These are phyloP conservation scores for Coemansia sp. DNA, from an alignment of 192 early-diverging fungal species.

Conservation along the genomic window DNA sequence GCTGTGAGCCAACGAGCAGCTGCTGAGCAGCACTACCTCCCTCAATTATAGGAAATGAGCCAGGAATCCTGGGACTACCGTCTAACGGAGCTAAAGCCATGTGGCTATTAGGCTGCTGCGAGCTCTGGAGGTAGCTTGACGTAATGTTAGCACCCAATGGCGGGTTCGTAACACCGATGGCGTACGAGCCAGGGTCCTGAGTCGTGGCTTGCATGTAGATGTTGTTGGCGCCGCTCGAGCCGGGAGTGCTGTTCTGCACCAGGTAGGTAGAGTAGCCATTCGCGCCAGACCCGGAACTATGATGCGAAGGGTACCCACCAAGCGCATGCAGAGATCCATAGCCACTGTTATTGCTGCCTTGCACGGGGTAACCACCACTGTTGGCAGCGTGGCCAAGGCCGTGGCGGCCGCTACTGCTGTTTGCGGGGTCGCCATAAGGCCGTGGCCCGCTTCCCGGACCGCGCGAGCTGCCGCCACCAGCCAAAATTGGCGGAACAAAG, in stretches of 20 bases:
- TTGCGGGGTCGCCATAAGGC: constrained; percentile 13
- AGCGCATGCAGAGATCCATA: constrained; percentile 13
- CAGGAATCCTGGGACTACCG: constrained; percentile 14
- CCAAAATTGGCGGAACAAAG: constrained; percentile 27
- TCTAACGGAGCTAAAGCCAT: background rate
- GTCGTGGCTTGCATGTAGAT: background rate
- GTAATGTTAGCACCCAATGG: no score
- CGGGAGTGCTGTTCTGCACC: background rate
- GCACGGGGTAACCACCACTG: constrained; percentile 9
- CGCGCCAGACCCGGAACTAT: constrained; percentile 12
- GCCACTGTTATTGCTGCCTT: constrained; percentile 10
- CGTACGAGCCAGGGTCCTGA: background rate
- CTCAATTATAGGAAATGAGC: constrained; percentile 22
- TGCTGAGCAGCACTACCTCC: constrained; percentile 4
- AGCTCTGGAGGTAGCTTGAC: background rate
- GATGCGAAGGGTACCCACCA: constrained; percentile 12
- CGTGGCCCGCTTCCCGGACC: constrained; percentile 12
- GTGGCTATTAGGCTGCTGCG: background rate
- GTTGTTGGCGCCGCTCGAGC: background rate
- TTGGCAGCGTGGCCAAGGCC: background rate
- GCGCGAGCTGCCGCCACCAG: constrained; percentile 12
- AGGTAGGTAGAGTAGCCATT: constrained; percentile 13
- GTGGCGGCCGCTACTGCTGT: background rate
- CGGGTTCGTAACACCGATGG: background rate
- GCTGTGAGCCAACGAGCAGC: constrained; percentile 6